Evolutionary conservation across 2,329 filamentous ascomycete species (phyloP), one percentile per base, ranked within the genome.

Genomic region (Cercospora sp.): DNA sequence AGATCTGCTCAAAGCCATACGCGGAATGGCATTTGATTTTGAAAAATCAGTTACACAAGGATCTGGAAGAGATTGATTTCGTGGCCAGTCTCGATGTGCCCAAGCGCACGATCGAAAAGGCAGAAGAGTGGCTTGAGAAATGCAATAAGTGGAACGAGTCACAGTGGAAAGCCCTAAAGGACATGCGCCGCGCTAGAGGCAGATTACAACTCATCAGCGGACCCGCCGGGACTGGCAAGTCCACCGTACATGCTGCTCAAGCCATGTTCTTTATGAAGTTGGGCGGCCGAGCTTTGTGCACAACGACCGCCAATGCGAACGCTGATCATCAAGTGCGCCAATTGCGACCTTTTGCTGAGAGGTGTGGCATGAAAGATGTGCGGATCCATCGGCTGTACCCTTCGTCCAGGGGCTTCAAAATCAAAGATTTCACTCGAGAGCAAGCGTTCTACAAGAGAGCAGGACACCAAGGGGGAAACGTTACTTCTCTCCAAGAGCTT

Each of bases 151-250:
- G 65, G 65, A 64, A 63, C 23, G 26, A 18, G 4, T 9, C 63
- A 9, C 65, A 67, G 42, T 33, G 28, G 9, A 20, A 60, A 53
- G 53, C 45, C 13, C 55, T 67, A 13, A 12, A 64, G 5, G 42
- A 53, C 10, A 58, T 60, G 5, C 30, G 12, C 10, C 9, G 39
- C 9, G 36, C 57, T 3, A 13, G 51, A 33, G 66, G 61, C 1
- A 23, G 66, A 6, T 10, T 67, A 5, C 28, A 28, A 13, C 36
- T 64, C 5, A 39, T 53, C 39, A 53, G 23, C 16, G 66, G 66
- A 18, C 16, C 48, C 13, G 66, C 66, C 12, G 66, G 61, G 13
- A 64, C 61, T 13, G 66, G 66, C 10, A 64, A 64, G 61, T 60
- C 66, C 8, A 55, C 55, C 8, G 33, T 64, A 13, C 60, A 60